Evolutionary conservation across 495 filamentous ascomycete genomes (phyloP), one percentile per base, ranked within the genome.

Genomic region (Lasiosphaeriaceae sp.): DNA sequence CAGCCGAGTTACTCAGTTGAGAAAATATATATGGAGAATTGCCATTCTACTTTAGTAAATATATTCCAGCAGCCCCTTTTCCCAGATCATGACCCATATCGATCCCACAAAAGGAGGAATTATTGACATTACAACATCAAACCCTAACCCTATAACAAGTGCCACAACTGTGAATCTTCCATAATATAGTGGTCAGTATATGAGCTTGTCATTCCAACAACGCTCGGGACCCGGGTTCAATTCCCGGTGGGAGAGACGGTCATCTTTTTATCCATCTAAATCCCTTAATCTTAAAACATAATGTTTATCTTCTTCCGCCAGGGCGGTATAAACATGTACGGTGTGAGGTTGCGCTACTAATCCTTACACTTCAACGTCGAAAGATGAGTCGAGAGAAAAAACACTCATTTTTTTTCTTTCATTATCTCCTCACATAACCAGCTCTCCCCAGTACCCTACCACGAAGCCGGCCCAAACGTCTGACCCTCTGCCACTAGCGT

Each of bases 381-480:
- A 39, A 39, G 26, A 55, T n/a, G n/a, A n/a, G n/a, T n/a, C n/a
- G n/a, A n/a, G n/a, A n/a, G n/a, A 55, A 47, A 47, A 20, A 14
- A 1, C 19, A 47, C 17, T 22, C 26, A 4, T 4, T 31, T 9
- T 31, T 31, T 31, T 9, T 31, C 26, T 9, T 31, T 24, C 14
- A n/a, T 23, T 43, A 8, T 22, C 7, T 20, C 39, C 14, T 24
- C 9, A 34, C 23, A 16, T n/a, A 43, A 26, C 21, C 23, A 24
- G 7, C 39, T 39, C 47, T 2, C 23, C 23, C 11, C 11, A 14
- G 1, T 11, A 41, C 12, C 31, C 31, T 46, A 60, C 59, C 58
- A 56, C 9, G 26, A 55, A 77, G 64, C 49, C 11, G 86, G 86
- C 23, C 86, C 87, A 62, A 89, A 89, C 19, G 70, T 83, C 66